Base-by-base conservation (phyloP, 495 filamentous ascomycete species). In the Penicillium waksmanii region DNA sequence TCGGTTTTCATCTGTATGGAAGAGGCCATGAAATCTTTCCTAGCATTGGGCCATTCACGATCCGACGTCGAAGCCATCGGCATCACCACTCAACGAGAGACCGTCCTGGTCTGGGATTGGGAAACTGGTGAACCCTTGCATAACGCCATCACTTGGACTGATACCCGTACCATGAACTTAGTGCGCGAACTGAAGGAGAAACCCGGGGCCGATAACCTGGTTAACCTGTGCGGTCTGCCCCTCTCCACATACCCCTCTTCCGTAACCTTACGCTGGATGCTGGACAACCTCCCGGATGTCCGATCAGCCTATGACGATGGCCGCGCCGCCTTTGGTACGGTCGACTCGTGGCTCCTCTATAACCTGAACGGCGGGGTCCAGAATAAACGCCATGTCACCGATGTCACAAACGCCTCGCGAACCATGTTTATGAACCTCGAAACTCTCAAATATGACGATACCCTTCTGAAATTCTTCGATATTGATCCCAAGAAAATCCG, bases 401-500 rank as follows among this genome's bases (percentile, higher is more conserved):
- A 98, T 71, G 86, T 88, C 15, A 96, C 92, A 49, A 98, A 98
- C 71, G 93, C 94, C 31, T 95, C 91, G 15, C 77, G 94, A 60
- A 98, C 94, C 53, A 97, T 96, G 94, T 96, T 97, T 73, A 93
- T 96, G 87, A 95, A 97, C 73, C 81, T 98, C 36, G 83, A 88
- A 60, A 95, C 89, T 5, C 78, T 96, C 31, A 76, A 96, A 66
- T 98, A 97, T 69, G 92, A 96, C 68, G 85, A 95, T 54, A 82
- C 80, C 42, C 80, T 96, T 5, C 80, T 98, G 47, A 77, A 85
- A 19, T 98, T 96, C 77, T 97, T 97, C 73, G 85, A 84, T 35
- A 80, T 96, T 58, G 90, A 96, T 74, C 75, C 75, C 38, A 83
- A 75, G 58, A 96, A 95, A 71, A 78, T 96, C 51, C 81, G 82